Evolutionary conservation across 2,329 filamentous ascomycete species (phyloP).

Genomic region (Clonostachys sp.): DNA sequence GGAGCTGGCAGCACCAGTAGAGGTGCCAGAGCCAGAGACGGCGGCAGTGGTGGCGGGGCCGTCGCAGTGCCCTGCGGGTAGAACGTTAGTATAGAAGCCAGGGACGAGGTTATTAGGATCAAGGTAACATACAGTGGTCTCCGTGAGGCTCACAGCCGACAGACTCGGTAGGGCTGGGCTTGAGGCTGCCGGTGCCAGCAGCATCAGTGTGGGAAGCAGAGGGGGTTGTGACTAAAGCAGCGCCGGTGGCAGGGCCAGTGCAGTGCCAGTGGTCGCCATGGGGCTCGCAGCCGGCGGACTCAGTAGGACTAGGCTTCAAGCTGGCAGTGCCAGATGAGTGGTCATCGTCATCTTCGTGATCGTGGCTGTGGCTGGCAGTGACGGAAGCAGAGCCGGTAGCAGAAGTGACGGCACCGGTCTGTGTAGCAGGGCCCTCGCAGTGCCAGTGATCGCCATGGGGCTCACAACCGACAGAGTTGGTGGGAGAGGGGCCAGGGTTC

Average conservation of each 20-base stretch:
- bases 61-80: slow-evolving; percentile 10
- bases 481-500: slow-evolving; percentile 21
- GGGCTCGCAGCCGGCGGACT: slow-evolving; percentile 12
- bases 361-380: slow-evolving; percentile 21
- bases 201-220: slow-evolving; percentile 29
- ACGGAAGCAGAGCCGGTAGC: slow-evolving; percentile 20
- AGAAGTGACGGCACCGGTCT: neutral
- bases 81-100: neutral
- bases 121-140: neutral
- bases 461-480: slow-evolving; percentile 25
- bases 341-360: slow-evolving; percentile 18
- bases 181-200: neutral
- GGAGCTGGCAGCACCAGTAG: neutral
- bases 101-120: neutral
- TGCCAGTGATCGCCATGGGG: slow-evolving; percentile 31
- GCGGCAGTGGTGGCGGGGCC: slow-evolving; percentile 4
- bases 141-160: slow-evolving; percentile 12
- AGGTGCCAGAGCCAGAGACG: neutral
- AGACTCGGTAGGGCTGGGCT: neutral
- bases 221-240: slow-evolving; percentile 20
- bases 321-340: too few relatives aligned
- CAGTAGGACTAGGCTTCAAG: neutral
- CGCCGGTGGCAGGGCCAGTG: slow-evolving; percentile 6
- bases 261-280: neutral
- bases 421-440: neutral